Conservation (phyloP, 192 early-diverging fungal species). For the Geranomyces michiganensis region DNA sequence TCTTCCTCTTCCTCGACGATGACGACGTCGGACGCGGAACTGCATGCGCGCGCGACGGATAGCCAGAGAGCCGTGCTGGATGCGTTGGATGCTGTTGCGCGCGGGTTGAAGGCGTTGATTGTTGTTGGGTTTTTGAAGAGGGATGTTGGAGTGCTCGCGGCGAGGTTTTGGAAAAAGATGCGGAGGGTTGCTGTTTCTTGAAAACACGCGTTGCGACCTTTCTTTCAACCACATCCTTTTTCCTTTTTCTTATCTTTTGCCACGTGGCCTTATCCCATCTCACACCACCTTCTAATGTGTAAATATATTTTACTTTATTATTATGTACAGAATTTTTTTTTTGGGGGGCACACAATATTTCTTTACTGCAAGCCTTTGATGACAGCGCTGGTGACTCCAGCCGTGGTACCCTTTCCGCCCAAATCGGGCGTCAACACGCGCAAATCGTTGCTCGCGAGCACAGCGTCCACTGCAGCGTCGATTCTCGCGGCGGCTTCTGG, state of each 20-base stretch:
- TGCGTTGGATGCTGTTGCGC: too few relatives aligned
- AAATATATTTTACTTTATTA: too few relatives aligned
- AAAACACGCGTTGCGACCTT: too few relatives aligned
- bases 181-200: not conserved
- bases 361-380: constrained; percentile 48
- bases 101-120: not conserved
- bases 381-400: constrained; percentile 82
- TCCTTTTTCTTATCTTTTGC: constrained; percentile 1
- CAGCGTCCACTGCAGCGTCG: constrained; percentile 83
- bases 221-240: too few relatives aligned
- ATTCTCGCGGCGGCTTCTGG: constrained; percentile 73
- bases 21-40: too few relatives aligned
- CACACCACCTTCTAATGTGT: too few relatives aligned
- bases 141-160: not conserved
- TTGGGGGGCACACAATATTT: not conserved
- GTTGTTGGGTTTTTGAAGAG: not conserved
- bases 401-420: constrained; percentile 82
- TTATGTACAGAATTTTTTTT: too few relatives aligned
- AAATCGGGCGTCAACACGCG: constrained; percentile 81
- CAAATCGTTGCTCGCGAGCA: constrained; percentile 60
- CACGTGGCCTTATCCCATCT: too few relatives aligned
- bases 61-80: too few relatives aligned
- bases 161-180: constrained; percentile 14
- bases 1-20: too few relatives aligned
- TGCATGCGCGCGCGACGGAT: too few relatives aligned